Conservation (phyloP, 805 yeast species). For the Cyberlindnera lachancei region DNA sequence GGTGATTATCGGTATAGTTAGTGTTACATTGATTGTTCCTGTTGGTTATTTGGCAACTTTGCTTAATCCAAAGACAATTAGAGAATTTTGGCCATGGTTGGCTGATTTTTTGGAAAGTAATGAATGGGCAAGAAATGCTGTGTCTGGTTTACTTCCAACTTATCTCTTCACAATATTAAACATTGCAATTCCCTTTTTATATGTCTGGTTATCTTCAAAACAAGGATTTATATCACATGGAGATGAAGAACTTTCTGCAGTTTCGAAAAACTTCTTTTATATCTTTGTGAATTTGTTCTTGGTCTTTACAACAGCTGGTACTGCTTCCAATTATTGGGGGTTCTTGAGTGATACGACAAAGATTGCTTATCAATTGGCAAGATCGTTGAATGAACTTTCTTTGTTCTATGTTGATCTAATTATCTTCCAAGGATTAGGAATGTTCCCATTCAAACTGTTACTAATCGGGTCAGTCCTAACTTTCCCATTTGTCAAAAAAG, state of each 20-base stretch:
- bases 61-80: slow-evolving; percentile 69
- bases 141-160: slow-evolving; percentile 87
- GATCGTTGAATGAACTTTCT: slow-evolving; percentile 70
- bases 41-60: slow-evolving; percentile 81
- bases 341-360: slow-evolving; percentile 82
- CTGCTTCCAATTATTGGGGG: slow-evolving; percentile 76
- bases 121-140: slow-evolving; percentile 68
- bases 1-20: slow-evolving; percentile 54
- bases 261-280: slow-evolving; percentile 89
- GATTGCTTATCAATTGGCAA: slow-evolving; percentile 80
- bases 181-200: slow-evolving; percentile 75
- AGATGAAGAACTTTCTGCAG: slow-evolving; percentile 85
- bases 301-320: slow-evolving; percentile 91
- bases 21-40: slow-evolving; percentile 72
- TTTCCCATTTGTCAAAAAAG: slow-evolving; percentile 58
- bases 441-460: slow-evolving; percentile 83
- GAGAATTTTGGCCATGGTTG: slow-evolving; percentile 74
- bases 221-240: slow-evolving; percentile 92
- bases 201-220: slow-evolving; percentile 69
- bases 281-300: slow-evolving; percentile 89
- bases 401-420: slow-evolving; percentile 86
- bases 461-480: slow-evolving; percentile 71
- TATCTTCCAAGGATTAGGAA: slow-evolving; percentile 75
- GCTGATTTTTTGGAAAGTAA: slow-evolving; percentile 60
- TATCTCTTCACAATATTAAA: slow-evolving; percentile 83